phyloP scores from a whole-genome alignment of 129 eudicot genomes.

The Flaveria ramosissima region DNA sequence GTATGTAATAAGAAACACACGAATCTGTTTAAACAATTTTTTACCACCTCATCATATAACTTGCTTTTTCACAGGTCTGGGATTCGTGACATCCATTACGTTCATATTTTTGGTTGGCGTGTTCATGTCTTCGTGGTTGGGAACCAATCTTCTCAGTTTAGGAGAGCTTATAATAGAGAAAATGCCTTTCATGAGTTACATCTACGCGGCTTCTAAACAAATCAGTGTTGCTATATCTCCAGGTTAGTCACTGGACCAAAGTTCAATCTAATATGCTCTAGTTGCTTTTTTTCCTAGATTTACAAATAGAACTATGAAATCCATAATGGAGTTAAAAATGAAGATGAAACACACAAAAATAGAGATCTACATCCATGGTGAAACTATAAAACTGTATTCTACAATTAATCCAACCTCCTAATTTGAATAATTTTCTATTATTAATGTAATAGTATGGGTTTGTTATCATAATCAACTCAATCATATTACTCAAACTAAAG shows the following conservation, averaged over 20 bases:
- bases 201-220: conserved; percentile 79
- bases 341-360: too few relatives aligned
- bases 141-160: conserved; percentile 60
- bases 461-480: too few relatives aligned
- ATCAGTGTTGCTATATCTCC: conserved; percentile 83
- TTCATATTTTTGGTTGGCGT: conserved; percentile 91
- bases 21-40: background rate
- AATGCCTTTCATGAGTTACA: conserved; percentile 81
- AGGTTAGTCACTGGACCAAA: conserved; percentile 42
- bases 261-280: background rate
- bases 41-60: background rate
- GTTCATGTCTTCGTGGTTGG: conserved; percentile 88
- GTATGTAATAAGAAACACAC: background rate
- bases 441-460: too few relatives aligned
- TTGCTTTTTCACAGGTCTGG: conserved; percentile 55
- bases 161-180: conserved; percentile 79
- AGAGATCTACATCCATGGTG: too few relatives aligned
- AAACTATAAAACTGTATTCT: too few relatives aligned
- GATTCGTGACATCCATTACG: conserved; percentile 70
- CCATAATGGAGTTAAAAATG: too few relatives aligned
- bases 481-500: too few relatives aligned
- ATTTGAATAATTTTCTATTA: too few relatives aligned
- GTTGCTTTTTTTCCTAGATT: too few relatives aligned
- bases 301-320: too few relatives aligned
- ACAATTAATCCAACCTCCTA: too few relatives aligned